Evolutionary conservation across 2,329 filamentous ascomycete genomes (phyloP).

Genomic region (Aciculosporium take): DNA sequence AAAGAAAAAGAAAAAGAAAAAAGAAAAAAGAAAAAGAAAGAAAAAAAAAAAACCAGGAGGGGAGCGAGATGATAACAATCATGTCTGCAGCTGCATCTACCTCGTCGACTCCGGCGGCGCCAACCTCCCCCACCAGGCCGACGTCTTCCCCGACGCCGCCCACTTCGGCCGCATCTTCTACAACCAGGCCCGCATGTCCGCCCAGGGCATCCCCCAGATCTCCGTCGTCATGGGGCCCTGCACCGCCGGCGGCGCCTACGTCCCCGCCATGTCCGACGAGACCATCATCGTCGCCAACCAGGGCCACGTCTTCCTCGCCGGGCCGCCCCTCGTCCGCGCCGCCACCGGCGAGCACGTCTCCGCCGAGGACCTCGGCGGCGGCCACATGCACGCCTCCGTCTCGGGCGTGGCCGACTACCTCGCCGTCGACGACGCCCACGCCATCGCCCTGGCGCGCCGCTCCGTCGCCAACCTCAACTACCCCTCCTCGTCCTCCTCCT

Average conservation of each 20-base stretch:
- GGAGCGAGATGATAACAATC: no score
- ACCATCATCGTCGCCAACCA: constrained; percentile 91
- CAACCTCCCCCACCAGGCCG: constrained; percentile 86
- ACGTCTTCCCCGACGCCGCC: constrained; percentile 88
- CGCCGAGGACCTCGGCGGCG: constrained; percentile 82
- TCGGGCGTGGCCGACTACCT: constrained; percentile 93
- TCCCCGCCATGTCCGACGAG: constrained; percentile 95
- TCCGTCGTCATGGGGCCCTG: constrained; percentile 95
- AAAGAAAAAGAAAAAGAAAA: no score
- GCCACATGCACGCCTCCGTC: constrained; percentile 75
- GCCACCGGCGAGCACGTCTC: constrained; percentile 87
- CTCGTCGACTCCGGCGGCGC: constrained; percentile 91
- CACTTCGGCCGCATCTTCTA: constrained; percentile 97
- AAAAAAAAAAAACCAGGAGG: no score
- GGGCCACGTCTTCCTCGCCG: constrained; percentile 94
- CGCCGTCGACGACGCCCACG: constrained; percentile 86
- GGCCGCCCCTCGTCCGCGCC: constrained; percentile 86
- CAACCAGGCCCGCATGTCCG: constrained; percentile 91
- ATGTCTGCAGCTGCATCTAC: constrained; percentile 83
- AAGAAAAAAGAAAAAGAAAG: no score
- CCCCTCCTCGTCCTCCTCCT: constrained; percentile 36
- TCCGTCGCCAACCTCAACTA: constrained; percentile 86
- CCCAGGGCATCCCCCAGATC: constrained; percentile 79
- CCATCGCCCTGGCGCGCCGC: constrained; percentile 68
- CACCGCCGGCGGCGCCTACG: constrained; percentile 89